Evolutionary conservation across 495 filamentous ascomycete genomes (phyloP).

Genomic region (Podospora conica): DNA sequence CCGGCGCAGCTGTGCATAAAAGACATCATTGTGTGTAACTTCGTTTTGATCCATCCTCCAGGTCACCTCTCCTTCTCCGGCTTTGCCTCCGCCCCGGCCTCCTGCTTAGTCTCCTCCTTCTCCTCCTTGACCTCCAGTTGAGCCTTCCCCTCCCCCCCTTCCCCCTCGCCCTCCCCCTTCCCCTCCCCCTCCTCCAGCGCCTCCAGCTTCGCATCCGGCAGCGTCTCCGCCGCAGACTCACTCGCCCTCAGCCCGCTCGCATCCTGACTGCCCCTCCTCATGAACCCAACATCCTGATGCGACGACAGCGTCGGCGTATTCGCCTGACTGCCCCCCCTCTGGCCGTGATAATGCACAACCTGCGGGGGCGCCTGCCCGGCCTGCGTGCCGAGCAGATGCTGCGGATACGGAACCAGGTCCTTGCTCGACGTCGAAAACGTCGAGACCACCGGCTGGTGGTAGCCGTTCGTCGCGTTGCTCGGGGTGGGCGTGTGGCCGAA

Average conservation of each 20-base stretch:
- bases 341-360: conserved; percentile 56
- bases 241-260: conserved; percentile 27
- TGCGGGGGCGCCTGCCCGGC: conserved; percentile 55
- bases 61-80: background rate
- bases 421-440: conserved; percentile 72
- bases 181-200: conserved; percentile 2
- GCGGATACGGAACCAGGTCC: conserved; percentile 66
- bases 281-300: conserved; percentile 32
- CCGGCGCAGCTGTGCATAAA: background rate
- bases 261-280: conserved; percentile 39
- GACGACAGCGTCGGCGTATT: conserved; percentile 50
- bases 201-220: conserved; percentile 33
- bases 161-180: conserved; percentile 3
- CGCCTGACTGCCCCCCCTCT: conserved; percentile 53
- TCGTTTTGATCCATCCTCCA: background rate
- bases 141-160: background rate
- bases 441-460: conserved; percentile 61
- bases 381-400: conserved; percentile 53
- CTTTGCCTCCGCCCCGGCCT: too few species aligned
- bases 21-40: background rate
- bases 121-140: background rate
- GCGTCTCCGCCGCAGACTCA: conserved; percentile 29
- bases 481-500: conserved; percentile 37
- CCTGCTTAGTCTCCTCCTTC: background rate
- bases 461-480: conserved; percentile 44